Base-by-base conservation (phyloP, 495 filamentous ascomycete species). In the Penicillium malachiteum region DNA sequence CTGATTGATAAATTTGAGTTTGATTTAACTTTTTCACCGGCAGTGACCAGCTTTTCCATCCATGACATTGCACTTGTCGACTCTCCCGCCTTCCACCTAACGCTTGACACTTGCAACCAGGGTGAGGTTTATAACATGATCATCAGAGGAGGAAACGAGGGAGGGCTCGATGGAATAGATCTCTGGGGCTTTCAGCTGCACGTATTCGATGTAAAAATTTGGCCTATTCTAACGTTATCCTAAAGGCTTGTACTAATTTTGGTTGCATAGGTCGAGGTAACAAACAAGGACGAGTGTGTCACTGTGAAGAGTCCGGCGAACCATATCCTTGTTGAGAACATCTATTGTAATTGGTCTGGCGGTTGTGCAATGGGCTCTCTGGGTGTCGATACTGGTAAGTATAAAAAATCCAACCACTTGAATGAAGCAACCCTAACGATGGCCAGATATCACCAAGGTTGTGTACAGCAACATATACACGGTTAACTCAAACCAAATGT, bases 291-390 rank as follows among this genome's bases (percentile, higher is more conserved):
- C 47, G 77, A 80, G 57, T 80, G 76, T 54, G 70, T 80, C 26
- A 73, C 70, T 7, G 73, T 80, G 53, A 69, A 77, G 59, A 70
- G 60, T 39, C 67, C 67, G 1, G 58, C 73, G 7, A 62, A 70
- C 43, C 73, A 80, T 56, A 74, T 79, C 39, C 65, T 80, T 1
- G 69, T 81, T 55, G 76, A 82, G 59, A 70, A 76, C 42, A 75
- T 81, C 39, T 77, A 75, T 57, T 81, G 78, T 62, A 81, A 81
- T 64, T 75, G 71, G 67, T 74, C 69, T 40, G 74, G 78, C 2
- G 78, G 77, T 6, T 75, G 75, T 56, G 71, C 74, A 0, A 77
- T 80, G 41, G 78, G 78, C 17, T 79, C 76, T 5, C 58, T 81
- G 38, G 59, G 55, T 5, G 54, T 53, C 12, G 60, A 66, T 44